These are phyloP conservation scores for Russula emetica DNA, from an alignment of 768 basidiomycete genomes.

Conservation along the genomic window DNA sequence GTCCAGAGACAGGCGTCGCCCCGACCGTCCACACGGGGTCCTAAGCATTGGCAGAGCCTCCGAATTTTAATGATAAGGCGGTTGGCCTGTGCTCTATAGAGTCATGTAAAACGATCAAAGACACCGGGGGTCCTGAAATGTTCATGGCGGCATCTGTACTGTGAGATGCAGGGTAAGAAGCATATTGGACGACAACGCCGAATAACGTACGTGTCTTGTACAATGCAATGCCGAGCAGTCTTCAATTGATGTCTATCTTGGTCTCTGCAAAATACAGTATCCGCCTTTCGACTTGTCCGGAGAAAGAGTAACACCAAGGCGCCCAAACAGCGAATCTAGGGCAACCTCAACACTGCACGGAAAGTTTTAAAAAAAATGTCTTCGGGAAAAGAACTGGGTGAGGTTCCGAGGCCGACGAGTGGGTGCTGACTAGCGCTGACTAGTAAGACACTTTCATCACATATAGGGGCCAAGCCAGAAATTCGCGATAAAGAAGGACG, in stretches of 20 bases:
- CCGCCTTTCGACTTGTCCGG: slow-evolving; percentile 44
- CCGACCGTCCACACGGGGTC: no score
- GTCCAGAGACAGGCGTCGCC: no score
- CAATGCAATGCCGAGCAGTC: slow-evolving; percentile 51
- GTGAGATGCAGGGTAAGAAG: not conserved
- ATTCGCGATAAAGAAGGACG: no score
- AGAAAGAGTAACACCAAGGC: slow-evolving; percentile 52
- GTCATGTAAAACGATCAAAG: slow-evolving; percentile 69
- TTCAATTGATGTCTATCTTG: slow-evolving; percentile 43
- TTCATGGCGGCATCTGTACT: slow-evolving; percentile 72
- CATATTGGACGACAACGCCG: not conserved
- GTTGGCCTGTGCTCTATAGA: slow-evolving; percentile 62
- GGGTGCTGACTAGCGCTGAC: no score
- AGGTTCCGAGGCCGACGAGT: slow-evolving; percentile 73
- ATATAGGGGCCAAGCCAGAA: no score
- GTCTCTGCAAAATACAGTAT: slow-evolving; percentile 44
- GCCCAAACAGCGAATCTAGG: slow-evolving; percentile 59
- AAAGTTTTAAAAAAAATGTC: not conserved
- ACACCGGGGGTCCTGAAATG: slow-evolving; percentile 67
- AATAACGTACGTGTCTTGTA: slow-evolving; percentile 66
- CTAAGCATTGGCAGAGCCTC: slow-evolving; percentile 78
- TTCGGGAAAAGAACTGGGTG: slow-evolving; percentile 35
- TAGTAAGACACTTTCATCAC: no score
- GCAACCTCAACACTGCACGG: slow-evolving; percentile 61
- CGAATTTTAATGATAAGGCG: slow-evolving; percentile 54